Base-by-base conservation (phyloP, 805 yeast species). In the Sporopachydermia lactativora region DNA sequence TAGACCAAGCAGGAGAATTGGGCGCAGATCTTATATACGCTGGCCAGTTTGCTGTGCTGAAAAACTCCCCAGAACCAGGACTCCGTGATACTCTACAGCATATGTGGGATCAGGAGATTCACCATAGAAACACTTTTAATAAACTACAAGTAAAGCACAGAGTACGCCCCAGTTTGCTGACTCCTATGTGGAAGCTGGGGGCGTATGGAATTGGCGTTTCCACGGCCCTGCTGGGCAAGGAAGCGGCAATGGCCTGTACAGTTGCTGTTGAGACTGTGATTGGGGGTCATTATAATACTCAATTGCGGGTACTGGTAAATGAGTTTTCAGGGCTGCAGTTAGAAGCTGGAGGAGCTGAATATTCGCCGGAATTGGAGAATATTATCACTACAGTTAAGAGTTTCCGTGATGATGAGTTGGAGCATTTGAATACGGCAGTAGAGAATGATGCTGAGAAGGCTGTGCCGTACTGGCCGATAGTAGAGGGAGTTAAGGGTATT, bases 241-340 rank as follows among this genome's bases (percentile, higher is more conserved):
- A 89, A 55, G 96, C 95, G 2, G 97, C 98, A 2, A 92, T 92
- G 98, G 97, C 98, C 1, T 92, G 98, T 57, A 92, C 98, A 0
- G 97, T 88, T 45, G 97, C 97, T 0, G 97, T 92, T 2, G 98
- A 92, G 59, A 92, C 98, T 0, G 97, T 92, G 4, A 92, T 92
- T 57, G 98, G 98, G 2, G 82, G 83, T 1, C 98, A 92, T 57
- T 92, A 92, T 60, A 92, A 92, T 55, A 78, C 77, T 45, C 98
- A 92, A 58, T 64, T 92, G 48, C 67, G 98, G 41, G 74, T 77
- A 35, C 64, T 92, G 42, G 70, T 73, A 58, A 78, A 75, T 47
- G 81, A 79, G 45, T 83, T 70, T 52, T 69, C 73, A 14, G 64
- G 73, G 18, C 55, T 63, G 14, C 59, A 58, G 16, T 55, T 56